These are phyloP conservation scores for Plasmodium yoelii DNA, from an alignment of 169 alveolate genomes.

Conservation along the genomic window DNA sequence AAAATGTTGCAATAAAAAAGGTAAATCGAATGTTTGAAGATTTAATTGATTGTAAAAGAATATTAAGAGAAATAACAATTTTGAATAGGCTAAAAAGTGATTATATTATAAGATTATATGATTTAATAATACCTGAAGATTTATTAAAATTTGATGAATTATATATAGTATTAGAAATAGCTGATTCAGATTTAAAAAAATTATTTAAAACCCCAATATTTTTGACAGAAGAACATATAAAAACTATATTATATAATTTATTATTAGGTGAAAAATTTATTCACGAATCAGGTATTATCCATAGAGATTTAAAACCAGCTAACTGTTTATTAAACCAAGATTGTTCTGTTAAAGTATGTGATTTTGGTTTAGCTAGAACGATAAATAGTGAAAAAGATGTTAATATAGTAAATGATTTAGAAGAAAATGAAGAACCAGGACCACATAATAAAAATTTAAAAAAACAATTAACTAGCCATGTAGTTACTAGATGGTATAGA, in stretches of 20 bases:
- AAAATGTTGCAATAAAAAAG: slow-evolving; percentile 95
- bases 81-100: slow-evolving; percentile 93
- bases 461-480: slow-evolving; percentile 98
- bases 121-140: slow-evolving; percentile 93
- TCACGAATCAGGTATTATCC: slow-evolving; percentile 96
- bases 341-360: slow-evolving; percentile 98
- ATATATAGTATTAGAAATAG: slow-evolving; percentile 97
- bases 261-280: slow-evolving; percentile 95
- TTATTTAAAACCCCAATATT: slow-evolving; percentile 94
- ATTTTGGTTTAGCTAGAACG: slow-evolving; percentile 97
- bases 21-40: slow-evolving; percentile 97
- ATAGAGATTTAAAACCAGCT: slow-evolving; percentile 99
- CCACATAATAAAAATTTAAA: slow-evolving; percentile 85
- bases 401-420: slow-evolving; percentile 58
- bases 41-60: slow-evolving; percentile 96
- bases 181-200: slow-evolving; percentile 97
- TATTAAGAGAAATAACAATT: slow-evolving; percentile 95
- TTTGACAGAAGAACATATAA: slow-evolving; percentile 94
- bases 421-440: slow-evolving; percentile 77
- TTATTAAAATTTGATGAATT: slow-evolving; percentile 93
- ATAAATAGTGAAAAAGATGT: slow-evolving; percentile 62
- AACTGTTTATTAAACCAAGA: slow-evolving; percentile 97
- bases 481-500: slow-evolving; percentile 98
- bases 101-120: slow-evolving; percentile 92
- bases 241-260: slow-evolving; percentile 93